phyloP scores from a whole-genome alignment of 805 yeast genomes.

The Grigorovia transvaalensis region DNA sequence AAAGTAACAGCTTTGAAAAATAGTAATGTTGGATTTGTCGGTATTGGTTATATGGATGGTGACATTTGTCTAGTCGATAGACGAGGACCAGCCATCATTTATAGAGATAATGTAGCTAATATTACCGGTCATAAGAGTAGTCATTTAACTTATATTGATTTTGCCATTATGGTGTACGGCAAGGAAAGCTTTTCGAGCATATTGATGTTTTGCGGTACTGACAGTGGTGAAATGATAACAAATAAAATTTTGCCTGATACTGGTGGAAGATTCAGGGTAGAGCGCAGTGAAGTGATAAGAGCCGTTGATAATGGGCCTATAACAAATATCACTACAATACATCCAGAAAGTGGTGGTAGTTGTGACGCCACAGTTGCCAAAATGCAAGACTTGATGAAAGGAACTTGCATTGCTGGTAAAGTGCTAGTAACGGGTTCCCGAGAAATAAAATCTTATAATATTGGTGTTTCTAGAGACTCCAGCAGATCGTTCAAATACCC shows the following conservation, averaged over 20 bases:
- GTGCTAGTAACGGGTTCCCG: constrained; percentile 43
- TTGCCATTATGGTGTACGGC: constrained; percentile 59
- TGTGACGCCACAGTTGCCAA: constrained; percentile 51
- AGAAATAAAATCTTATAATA: constrained; percentile 53
- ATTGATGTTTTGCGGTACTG: constrained; percentile 64
- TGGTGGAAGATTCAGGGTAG: constrained; percentile 51
- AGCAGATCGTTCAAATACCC: constrained; percentile 49
- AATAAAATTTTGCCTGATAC: constrained; percentile 56
- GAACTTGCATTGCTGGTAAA: constrained; percentile 51
- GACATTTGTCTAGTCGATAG: constrained; percentile 63
- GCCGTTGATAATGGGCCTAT: constrained; percentile 42
- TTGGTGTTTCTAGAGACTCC: constrained; percentile 51
- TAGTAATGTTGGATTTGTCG: constrained; percentile 76
- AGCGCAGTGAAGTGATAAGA: constrained; percentile 38
- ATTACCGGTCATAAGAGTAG: constrained; percentile 19
- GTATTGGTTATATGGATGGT: constrained; percentile 71
- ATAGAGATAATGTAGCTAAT: constrained; percentile 29
- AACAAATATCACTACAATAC: constrained; percentile 46
- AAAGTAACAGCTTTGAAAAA: constrained; percentile 51
- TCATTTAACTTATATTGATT: constrained; percentile 52
- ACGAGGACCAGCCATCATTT: constrained; percentile 65
- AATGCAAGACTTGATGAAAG: constrained; percentile 51
- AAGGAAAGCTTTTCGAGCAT: constrained; percentile 66
- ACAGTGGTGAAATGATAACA: constrained; percentile 55
- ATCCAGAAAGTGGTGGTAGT: constrained; percentile 49